Percentiles rank a stretch among this genome's conserved stretches.
phyloP scores from a whole-genome alignment of 768 basidiomycete genomes.

The Phaeotremella skinneri region DNA sequence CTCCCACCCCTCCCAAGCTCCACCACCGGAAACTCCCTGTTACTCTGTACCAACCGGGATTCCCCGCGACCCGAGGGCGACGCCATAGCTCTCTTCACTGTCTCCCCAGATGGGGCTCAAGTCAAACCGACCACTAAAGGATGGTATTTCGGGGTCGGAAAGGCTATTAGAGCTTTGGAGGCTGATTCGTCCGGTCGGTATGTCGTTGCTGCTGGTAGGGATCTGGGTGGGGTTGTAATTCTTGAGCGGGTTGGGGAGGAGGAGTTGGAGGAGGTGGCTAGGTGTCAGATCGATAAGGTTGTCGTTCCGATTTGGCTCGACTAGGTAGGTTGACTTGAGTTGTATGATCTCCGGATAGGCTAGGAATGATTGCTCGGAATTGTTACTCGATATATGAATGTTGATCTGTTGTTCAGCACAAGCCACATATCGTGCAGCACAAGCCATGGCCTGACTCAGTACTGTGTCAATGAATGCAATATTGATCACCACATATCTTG shows the following conservation, averaged over 20 bases:
- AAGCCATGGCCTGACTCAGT: no score
- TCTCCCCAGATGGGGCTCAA: background rate
- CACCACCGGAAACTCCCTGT: slow-evolving; percentile 1
- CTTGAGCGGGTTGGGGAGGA: slow-evolving; percentile 4
- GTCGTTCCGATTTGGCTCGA: slow-evolving; percentile 8
- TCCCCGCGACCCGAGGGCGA: slow-evolving; percentile 6
- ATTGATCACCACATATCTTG: no score
- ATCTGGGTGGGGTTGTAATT: slow-evolving; percentile 8
- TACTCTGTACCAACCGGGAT: slow-evolving; percentile 14
- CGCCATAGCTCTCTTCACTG: slow-evolving; percentile 9
- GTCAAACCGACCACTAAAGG: background rate
- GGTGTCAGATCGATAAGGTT: background rate
- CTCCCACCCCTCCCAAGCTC: background rate
- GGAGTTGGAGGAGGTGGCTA: slow-evolving; percentile 9
- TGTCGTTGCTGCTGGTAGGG: slow-evolving; percentile 4
- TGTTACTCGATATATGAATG: no score
- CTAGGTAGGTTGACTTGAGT: background rate
- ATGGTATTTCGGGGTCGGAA: slow-evolving; percentile 6
- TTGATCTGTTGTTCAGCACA: no score
- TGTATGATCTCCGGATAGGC: no score
- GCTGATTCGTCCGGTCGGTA: slow-evolving; percentile 1
- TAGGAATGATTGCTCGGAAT: no score
- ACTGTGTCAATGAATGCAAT: no score
- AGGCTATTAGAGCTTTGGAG: slow-evolving; percentile 4
- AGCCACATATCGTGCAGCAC: no score